A percentile compares a stretch with the other conserved stretches of the same genome.
These are phyloP conservation scores for Alloteropsis semialata DNA, from an alignment of 176 grass and related monocot species.

Conservation along the genomic window DNA sequence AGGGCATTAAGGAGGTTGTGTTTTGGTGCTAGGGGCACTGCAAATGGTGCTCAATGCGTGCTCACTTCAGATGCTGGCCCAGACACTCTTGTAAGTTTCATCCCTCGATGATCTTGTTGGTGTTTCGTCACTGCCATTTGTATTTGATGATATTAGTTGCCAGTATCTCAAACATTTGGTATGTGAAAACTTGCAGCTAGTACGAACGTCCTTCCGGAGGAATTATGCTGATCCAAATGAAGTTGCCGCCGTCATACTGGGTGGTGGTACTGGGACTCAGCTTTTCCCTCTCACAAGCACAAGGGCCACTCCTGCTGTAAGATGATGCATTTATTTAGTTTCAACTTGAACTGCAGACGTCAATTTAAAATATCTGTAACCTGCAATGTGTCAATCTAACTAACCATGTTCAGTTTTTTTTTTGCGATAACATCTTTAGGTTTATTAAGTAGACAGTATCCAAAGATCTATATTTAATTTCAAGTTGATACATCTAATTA, in stretches of 20 bases:
- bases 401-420: too few species aligned
- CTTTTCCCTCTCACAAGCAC: conserved; percentile 94
- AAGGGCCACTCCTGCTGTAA: conserved; percentile 93
- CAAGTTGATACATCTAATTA: neutral
- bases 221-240: conserved; percentile 71
- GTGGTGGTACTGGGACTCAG: conserved; percentile 74
- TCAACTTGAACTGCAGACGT: neutral
- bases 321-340: neutral
- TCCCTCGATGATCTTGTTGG: neutral
- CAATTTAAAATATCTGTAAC: neutral
- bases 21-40: conserved; percentile 20
- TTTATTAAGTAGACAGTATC: neutral
- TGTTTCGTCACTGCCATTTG: neutral
- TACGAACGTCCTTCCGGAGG: conserved; percentile 56
- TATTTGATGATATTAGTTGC: neutral
- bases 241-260: conserved; percentile 78
- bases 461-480: neutral
- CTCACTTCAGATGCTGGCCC: conserved; percentile 53
- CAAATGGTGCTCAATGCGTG: conserved; percentile 31
- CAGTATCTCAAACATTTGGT: neutral
- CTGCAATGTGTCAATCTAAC: neutral
- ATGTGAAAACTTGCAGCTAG: conserved; percentile 39
- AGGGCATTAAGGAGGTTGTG: conserved; percentile 33
- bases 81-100: conserved; percentile 43
- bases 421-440: too few species aligned